Conservation (phyloP, 2,329 filamentous ascomycete genomes). For the Ceratocystiopsis brevicomis region DNA sequence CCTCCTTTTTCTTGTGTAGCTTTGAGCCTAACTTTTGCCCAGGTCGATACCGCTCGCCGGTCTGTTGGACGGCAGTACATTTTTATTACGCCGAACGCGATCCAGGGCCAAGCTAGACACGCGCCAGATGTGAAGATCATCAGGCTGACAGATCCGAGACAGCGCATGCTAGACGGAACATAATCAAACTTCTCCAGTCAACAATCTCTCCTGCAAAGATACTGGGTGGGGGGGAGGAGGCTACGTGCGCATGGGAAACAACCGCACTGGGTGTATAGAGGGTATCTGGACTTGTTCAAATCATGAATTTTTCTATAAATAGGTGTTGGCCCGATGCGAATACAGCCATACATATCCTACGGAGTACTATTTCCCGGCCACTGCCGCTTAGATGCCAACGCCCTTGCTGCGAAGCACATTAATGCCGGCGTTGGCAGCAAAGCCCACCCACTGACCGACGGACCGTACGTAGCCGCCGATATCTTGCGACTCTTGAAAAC, state of each 20-base stretch:
- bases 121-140: slow-evolving; percentile 62
- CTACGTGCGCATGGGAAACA: too few relatives aligned
- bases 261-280: too few relatives aligned
- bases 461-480: slow-evolving; percentile 43
- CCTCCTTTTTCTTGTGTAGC: slow-evolving; percentile 2
- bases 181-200: neutral
- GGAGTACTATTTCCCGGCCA: too few relatives aligned
- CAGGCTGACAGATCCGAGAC: slow-evolving; percentile 44
- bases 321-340: too few relatives aligned
- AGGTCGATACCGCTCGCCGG: slow-evolving; percentile 69
- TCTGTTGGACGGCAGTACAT: slow-evolving; percentile 89
- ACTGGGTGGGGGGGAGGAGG: too few relatives aligned
- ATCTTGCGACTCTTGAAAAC: slow-evolving; percentile 49
- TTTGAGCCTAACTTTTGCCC: slow-evolving; percentile 8
- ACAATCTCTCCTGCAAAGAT: neutral
- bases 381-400: slow-evolving; percentile 49
- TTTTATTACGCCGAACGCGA: slow-evolving; percentile 83
- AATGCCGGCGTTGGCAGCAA: slow-evolving; percentile 56
- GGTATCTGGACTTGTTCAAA: too few relatives aligned
- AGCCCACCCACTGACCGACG: slow-evolving; percentile 61
- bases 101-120: slow-evolving; percentile 37
- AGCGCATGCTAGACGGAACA: slow-evolving; percentile 22
- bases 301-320: too few relatives aligned
- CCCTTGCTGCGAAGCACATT: slow-evolving; percentile 83
- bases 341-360: too few relatives aligned